phyloP scores from a whole-genome alignment of 306 rosid genomes.

The Prunus padus region DNA sequence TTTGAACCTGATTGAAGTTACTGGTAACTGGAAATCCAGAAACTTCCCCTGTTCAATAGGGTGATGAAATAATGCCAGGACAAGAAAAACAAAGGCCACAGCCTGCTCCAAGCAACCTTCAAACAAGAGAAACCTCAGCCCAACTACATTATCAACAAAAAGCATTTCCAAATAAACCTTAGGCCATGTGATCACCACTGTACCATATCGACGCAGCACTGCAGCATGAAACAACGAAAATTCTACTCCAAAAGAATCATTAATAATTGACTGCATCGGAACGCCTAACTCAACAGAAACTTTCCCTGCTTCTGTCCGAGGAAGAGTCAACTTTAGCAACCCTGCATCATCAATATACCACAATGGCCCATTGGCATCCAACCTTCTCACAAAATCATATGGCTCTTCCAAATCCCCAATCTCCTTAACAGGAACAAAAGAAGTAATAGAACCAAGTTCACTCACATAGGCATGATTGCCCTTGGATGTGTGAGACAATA shows the following conservation, averaged over 20 bases:
- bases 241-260: conserved; percentile 41
- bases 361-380: conserved; percentile 43
- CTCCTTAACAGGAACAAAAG: conserved; percentile 27
- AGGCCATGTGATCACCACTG: conserved; percentile 65
- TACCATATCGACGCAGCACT: conserved; percentile 53
- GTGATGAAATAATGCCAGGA: conserved; percentile 56
- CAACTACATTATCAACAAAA: conserved; percentile 82
- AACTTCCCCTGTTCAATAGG: conserved; percentile 44
- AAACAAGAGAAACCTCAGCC: conserved; percentile 72
- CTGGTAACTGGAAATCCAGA: conserved; percentile 62
- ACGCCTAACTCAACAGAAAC: conserved; percentile 45
- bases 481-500: conserved; percentile 31
- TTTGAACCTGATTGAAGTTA: conserved; percentile 79
- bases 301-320: conserved; percentile 41
- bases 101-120: conserved; percentile 82
- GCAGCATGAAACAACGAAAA: conserved; percentile 48
- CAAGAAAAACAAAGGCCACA: conserved; percentile 55
- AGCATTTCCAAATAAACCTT: conserved; percentile 82
- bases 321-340: conserved; percentile 38
- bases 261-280: conserved; percentile 39
- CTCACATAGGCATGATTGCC: conserved; percentile 25
- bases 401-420: conserved; percentile 28
- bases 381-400: conserved; percentile 25
- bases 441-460: conserved; percentile 34
- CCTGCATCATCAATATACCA: conserved; percentile 55